phyloP scores from a whole-genome alignment of 1,284 basidiomycete species.

The Porodaedalea pini region DNA sequence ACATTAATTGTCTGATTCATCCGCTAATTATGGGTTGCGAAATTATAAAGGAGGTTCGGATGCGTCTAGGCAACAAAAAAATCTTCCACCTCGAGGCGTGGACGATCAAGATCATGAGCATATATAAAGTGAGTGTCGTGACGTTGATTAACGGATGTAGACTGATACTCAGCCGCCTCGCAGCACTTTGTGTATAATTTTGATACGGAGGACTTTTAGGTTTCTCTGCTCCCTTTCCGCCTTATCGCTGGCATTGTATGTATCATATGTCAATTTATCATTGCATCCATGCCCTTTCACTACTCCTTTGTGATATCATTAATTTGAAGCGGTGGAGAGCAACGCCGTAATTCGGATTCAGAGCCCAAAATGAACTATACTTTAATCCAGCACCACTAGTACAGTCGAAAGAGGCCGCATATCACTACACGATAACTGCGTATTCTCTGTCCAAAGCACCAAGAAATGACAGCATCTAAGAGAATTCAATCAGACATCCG shows the following conservation, averaged over 20 bases:
- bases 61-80: constrained; percentile 89
- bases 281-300: neutral
- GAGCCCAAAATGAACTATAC: no score
- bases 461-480: constrained; percentile 28
- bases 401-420: no score
- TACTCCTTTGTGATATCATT: neutral
- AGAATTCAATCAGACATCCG: neutral
- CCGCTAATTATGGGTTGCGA: neutral
- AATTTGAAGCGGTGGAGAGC: no score
- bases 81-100: constrained; percentile 95
- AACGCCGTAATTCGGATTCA: no score
- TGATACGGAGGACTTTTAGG: constrained; percentile 55
- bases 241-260: neutral
- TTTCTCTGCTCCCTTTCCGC: constrained; percentile 32
- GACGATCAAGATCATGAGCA: constrained; percentile 80
- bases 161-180: constrained; percentile 37
- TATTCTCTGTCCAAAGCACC: constrained; percentile 47
- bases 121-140: constrained; percentile 28
- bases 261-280: neutral
- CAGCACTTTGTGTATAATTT: constrained; percentile 55
- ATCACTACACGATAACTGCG: constrained; percentile 12
- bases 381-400: no score
- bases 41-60: constrained; percentile 72
- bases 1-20: neutral
- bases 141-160: no score